These are phyloP conservation scores for Ceriops tagal DNA, from an alignment of 345 rosid genomes.

Conservation along the genomic window DNA sequence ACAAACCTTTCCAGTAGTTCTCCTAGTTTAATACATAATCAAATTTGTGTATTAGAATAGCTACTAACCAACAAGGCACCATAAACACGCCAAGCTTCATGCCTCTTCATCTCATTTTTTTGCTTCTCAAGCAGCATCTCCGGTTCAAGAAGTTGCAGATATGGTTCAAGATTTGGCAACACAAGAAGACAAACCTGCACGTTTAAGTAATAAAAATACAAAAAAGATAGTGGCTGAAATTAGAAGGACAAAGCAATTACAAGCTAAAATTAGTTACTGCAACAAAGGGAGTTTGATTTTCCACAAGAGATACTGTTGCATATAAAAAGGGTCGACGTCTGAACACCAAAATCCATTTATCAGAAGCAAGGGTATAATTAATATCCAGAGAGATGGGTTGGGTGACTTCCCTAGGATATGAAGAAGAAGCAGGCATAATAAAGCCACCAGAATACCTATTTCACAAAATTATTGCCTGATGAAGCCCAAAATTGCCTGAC, in stretches of 20 bases:
- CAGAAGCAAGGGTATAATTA: not conserved
- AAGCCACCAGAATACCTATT: not conserved
- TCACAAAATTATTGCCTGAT: not conserved
- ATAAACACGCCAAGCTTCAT: slow-evolving; percentile 92
- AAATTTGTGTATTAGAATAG: slow-evolving; percentile 4
- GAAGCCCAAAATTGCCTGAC: not conserved
- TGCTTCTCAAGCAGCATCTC: slow-evolving; percentile 81
- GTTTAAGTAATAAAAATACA: slow-evolving; percentile 9
- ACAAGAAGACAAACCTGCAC: slow-evolving; percentile 72
- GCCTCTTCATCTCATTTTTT: slow-evolving; percentile 81
- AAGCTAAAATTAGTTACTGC: too few relatives aligned
- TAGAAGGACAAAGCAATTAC: not conserved
- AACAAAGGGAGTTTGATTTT: not conserved
- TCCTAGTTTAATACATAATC: not conserved
- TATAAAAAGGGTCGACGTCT: not conserved
- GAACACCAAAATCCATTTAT: not conserved
- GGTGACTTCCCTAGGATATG: not conserved
- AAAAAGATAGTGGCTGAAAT: not conserved
- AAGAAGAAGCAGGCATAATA: not conserved
- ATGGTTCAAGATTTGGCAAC: slow-evolving; percentile 75
- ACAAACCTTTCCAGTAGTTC: not conserved
- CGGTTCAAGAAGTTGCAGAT: slow-evolving; percentile 78
- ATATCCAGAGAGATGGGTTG: not conserved
- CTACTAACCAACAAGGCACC: slow-evolving; percentile 75
- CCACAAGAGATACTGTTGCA: too few relatives aligned